Evolutionary conservation across 129 eudicot genomes (phyloP).

Genomic region (Kitagawia praeruptora): DNA sequence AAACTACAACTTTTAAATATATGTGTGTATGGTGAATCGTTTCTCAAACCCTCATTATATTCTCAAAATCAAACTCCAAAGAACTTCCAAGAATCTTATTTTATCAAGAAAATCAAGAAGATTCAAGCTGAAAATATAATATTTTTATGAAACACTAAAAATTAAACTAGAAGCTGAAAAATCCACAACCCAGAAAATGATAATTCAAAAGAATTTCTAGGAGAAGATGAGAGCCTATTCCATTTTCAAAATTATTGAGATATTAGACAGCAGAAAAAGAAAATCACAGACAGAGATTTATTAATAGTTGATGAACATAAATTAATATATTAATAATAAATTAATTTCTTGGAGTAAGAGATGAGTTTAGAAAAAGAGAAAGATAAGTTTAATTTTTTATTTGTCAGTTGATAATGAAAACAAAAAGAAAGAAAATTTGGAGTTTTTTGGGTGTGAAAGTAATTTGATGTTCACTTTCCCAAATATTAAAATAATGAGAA

Average conservation of each 20-base stretch:
- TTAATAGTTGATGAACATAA: conserved; percentile 15
- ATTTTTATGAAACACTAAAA: neutral
- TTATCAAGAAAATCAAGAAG: neutral
- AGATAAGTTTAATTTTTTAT: conserved; percentile 36
- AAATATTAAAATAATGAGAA: conserved; percentile 24
- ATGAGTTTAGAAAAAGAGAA: conserved; percentile 23
- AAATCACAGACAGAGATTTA: conserved; percentile 12
- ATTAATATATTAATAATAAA: conserved; percentile 12
- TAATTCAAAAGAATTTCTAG: neutral
- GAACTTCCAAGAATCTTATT: conserved; percentile 12
- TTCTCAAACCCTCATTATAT: conserved; percentile 17
- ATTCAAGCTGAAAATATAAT: neutral
- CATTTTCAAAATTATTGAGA: conserved; percentile 13
- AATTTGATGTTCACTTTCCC: conserved; percentile 39
- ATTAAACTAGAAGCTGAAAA: neutral
- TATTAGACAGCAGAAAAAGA: conserved; percentile 18
- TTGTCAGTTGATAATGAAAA: conserved; percentile 14
- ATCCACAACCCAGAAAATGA: conserved; percentile 25
- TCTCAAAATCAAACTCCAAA: conserved; percentile 11
- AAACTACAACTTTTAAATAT: neutral
- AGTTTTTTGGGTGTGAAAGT: conserved; percentile 34
- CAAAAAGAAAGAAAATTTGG: conserved; percentile 25
- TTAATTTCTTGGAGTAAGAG: conserved; percentile 18
- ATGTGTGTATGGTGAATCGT: neutral
- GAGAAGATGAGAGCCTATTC: conserved; percentile 14